Evolutionary conservation across 2,329 filamentous ascomycete genomes (phyloP).

Genomic region (Arthrobotrys conoides): DNA sequence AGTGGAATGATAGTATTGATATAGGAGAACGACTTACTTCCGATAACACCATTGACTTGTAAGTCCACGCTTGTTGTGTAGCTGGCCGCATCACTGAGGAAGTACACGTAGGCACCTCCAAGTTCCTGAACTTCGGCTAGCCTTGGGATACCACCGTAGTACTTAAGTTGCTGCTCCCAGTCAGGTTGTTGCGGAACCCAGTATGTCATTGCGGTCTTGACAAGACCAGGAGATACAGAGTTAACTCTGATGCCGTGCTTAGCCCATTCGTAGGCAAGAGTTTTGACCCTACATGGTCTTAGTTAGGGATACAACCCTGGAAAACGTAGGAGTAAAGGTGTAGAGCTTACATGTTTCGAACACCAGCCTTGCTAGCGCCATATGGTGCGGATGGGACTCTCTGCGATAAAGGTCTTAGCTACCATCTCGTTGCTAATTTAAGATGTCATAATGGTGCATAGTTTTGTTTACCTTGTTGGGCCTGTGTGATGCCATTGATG

Average conservation of each 20-base stretch:
- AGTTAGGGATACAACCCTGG: background rate
- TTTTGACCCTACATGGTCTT: constrained; percentile 37
- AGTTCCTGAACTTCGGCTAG: constrained; percentile 70
- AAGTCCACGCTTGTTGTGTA: constrained; percentile 72
- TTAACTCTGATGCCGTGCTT: constrained; percentile 79
- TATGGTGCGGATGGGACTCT: constrained; percentile 70
- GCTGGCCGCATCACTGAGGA: constrained; percentile 71
- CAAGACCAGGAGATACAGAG: constrained; percentile 79
- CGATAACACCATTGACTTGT: constrained; percentile 67
- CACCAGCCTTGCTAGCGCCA: constrained; percentile 60
- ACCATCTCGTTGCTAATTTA: constrained; percentile 8
- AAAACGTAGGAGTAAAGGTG: background rate
- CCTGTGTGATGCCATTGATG: constrained; percentile 69
- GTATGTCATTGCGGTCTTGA: constrained; percentile 79
- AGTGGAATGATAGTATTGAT: background rate
- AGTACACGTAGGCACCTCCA: constrained; percentile 73
- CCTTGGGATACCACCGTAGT: constrained; percentile 72
- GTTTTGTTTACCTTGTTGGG: constrained; percentile 68
- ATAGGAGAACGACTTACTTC: constrained; percentile 62
- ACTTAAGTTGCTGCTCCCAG: constrained; percentile 72
- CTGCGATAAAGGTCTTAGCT: constrained; percentile 21
- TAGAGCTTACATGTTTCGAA: constrained; percentile 66
- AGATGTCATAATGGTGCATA: too few relatives aligned
- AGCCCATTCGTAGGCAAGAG: constrained; percentile 80
- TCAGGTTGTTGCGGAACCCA: constrained; percentile 70